A percentile compares a stretch with the other conserved stretches of the same genome.
These are phyloP conservation scores for Penicillium argentinense DNA, from an alignment of 495 filamentous ascomycete species.

Conservation along the genomic window DNA sequence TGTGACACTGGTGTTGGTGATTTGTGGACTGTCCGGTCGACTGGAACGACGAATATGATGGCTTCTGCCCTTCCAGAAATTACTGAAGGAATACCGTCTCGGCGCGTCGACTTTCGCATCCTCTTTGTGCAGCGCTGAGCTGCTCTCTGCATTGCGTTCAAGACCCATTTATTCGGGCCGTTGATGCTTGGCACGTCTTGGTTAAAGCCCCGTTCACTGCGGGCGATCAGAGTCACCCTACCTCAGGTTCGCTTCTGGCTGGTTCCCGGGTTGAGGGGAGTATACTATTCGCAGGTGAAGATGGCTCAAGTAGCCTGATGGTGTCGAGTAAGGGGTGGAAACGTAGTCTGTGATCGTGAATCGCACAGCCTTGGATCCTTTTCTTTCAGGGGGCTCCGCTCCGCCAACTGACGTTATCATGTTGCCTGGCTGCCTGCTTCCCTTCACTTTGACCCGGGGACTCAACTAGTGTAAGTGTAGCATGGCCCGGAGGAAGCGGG, in stretches of 20 bases:
- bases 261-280: too few relatives aligned
- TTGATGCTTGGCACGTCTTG: background rate
- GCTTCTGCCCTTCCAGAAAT: slow-evolving; percentile 4
- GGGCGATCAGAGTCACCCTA: too few relatives aligned
- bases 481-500: too few relatives aligned
- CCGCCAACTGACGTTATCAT: background rate
- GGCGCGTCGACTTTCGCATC: background rate
- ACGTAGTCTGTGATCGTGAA: too few relatives aligned
- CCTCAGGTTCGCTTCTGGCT: too few relatives aligned
- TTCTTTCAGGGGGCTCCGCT: too few relatives aligned
- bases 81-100: background rate
- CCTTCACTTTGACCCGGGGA: background rate
- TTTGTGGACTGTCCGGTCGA: background rate
- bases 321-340: too few relatives aligned
- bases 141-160: background rate
- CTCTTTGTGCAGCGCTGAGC: background rate
- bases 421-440: background rate
- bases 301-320: too few relatives aligned
- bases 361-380: too few relatives aligned
- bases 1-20: background rate
- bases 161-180: background rate
- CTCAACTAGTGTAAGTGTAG: too few relatives aligned
- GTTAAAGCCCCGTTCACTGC: background rate
- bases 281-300: too few relatives aligned
- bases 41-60: slow-evolving; percentile 12